Percentiles rank a stretch among this genome's conserved stretches.
Conservation (phyloP, 2,329 filamentous ascomycete genomes). For the Botrytis tulipae region DNA sequence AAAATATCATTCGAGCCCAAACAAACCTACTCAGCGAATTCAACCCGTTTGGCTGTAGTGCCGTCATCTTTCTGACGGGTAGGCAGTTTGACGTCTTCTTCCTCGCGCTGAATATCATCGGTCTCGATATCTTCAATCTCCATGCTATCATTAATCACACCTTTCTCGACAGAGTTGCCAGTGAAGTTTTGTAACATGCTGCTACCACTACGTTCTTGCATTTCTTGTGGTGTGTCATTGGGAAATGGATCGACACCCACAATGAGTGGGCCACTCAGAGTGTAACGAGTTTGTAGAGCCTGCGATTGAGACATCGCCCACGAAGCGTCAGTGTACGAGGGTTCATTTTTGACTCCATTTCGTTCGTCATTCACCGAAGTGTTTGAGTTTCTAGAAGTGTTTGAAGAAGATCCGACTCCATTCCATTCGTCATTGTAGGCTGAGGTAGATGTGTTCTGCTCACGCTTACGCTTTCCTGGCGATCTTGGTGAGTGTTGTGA, state of each 20-base stretch:
- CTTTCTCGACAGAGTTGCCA: slow-evolving; percentile 18
- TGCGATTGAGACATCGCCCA: background rate
- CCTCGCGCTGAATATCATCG: slow-evolving; percentile 29
- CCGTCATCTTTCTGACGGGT: slow-evolving; percentile 19
- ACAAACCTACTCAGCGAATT: slow-evolving; percentile 25
- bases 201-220: slow-evolving; percentile 35
- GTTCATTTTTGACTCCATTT: slow-evolving; percentile 2
- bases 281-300: background rate
- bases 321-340: background rate
- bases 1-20: background rate
- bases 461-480: slow-evolving; percentile 35
- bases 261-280: slow-evolving; percentile 18
- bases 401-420: slow-evolving; percentile 10
- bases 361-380: slow-evolving; percentile 13
- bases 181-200: slow-evolving; percentile 26
- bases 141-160: slow-evolving; percentile 38
- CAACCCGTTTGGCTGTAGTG: slow-evolving; percentile 32
- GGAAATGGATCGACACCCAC: slow-evolving; percentile 32
- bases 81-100: slow-evolving; percentile 9
- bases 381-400: slow-evolving; percentile 13
- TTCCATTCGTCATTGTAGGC: slow-evolving; percentile 20
- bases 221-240: slow-evolving; percentile 29
- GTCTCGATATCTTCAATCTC: slow-evolving; percentile 35
- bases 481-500: slow-evolving; percentile 17
- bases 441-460: slow-evolving; percentile 25